Base-by-base conservation (phyloP, 2,329 filamentous ascomycete species). In the Chaetomium globosum region DNA sequence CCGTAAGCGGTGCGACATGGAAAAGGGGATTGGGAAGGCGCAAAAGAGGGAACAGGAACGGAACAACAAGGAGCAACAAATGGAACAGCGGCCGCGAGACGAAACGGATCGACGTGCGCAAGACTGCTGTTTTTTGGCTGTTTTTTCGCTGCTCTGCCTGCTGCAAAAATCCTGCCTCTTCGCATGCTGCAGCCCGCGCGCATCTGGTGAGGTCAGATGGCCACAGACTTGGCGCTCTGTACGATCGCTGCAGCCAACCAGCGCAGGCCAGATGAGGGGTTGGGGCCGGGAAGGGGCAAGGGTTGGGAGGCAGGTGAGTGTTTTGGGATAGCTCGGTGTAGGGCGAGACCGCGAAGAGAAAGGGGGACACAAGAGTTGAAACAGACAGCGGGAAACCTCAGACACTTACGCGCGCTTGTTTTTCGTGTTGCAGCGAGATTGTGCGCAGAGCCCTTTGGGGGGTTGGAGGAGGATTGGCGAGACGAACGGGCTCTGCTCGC, bases 171-270 rank as follows among this genome's bases (percentile, higher is more conserved):
- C 63, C 66, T 66, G 63, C 51, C 51, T 58, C 4, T 21, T 66
- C 55, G 66, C 57, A 49, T 68, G 67, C 61, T 64, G 65, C 65
- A 63, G 59, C 68, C 65, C 58, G 65, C 69, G 66, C 68, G 66
- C 68, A 66, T 67, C 68, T 68, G 68, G 69, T 71, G 70, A 72
- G 70, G 70, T 72, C 71, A 72, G 70, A 72, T 72, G 71, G 70
- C 67, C 71, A 65, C 65, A 33, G 68, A 65, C 67, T 69, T 72
- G 68, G 70, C 67, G 69, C 66, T 63, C 65, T 65, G 68, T 70
- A 65, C 68, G 65, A 68, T 66, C 46, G 54, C 65, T 46, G 63
- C 67, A 69, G 70, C 71, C 71, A 72, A 72, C 68, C 70, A 72
- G 52, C 66, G 68, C 43, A 28, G 67, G 64, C 61, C 63, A 66